phyloP scores from a whole-genome alignment of 2,329 filamentous ascomycete genomes.

The Ramularia endophylla region DNA sequence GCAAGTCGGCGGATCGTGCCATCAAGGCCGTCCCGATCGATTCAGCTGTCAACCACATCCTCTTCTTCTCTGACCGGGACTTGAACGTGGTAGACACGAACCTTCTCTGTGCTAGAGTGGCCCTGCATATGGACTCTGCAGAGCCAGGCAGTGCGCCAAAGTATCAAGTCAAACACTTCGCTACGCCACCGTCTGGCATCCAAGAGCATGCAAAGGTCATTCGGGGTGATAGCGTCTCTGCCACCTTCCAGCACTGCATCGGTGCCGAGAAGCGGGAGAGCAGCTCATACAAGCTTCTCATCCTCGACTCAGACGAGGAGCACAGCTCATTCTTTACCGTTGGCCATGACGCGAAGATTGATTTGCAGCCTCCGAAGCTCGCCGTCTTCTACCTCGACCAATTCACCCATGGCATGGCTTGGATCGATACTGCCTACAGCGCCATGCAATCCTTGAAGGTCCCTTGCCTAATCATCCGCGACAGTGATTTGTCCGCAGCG shows the following conservation, averaged over 20 bases:
- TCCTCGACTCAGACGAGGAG: conserved; percentile 13
- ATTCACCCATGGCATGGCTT: conserved; percentile 1
- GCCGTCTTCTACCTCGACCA: conserved; percentile 10
- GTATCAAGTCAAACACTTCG: conserved; percentile 12
- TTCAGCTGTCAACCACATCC: conserved; percentile 8
- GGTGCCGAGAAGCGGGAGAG: conserved; percentile 8
- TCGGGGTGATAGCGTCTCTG: conserved; percentile 13
- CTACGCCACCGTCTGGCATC: conserved; percentile 16
- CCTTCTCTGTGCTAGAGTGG: conserved; percentile 13
- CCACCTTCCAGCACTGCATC: conserved; percentile 20
- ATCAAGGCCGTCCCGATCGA: background rate
- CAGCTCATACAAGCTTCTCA: conserved; percentile 7
- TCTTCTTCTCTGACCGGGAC: conserved; percentile 14
- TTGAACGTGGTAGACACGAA: conserved; percentile 6
- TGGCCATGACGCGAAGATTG: conserved; percentile 12
- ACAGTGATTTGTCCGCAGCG: background rate
- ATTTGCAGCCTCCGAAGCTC: conserved; percentile 12
- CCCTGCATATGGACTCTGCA: conserved; percentile 6
- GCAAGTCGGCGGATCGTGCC: background rate
- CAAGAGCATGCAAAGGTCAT: conserved; percentile 1
- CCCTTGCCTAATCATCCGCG: conserved; percentile 6
- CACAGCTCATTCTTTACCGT: conserved; percentile 13
- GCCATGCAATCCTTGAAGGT: conserved; percentile 10
- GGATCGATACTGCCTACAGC: conserved; percentile 3
- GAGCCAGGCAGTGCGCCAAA: conserved; percentile 1